These are phyloP conservation scores for Acer yangbiense DNA, from an alignment of 345 rosid species.

Conservation along the genomic window DNA sequence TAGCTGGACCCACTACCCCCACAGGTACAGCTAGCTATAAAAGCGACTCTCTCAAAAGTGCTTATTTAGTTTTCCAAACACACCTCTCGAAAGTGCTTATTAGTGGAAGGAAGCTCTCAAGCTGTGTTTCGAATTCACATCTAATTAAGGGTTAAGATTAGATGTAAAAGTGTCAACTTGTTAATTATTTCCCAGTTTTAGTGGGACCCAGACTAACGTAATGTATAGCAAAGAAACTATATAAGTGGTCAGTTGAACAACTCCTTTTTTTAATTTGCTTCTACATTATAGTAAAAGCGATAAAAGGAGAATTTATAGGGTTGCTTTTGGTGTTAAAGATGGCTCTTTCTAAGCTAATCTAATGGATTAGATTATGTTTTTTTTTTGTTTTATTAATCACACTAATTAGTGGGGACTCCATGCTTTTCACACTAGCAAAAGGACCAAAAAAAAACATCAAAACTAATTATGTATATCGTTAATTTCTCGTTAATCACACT, in stretches of 20 bases:
- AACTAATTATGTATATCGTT: no score
- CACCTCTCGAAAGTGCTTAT: neutral
- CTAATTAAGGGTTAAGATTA: neutral
- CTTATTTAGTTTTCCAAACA: conserved; percentile 27
- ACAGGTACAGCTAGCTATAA: neutral
- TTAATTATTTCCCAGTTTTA: neutral
- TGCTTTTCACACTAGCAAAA: no score
- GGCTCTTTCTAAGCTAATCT: neutral
- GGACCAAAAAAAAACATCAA: no score
- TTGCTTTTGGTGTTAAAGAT: conserved; percentile 16
- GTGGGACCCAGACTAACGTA: conserved; percentile 28
- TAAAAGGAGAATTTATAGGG: conserved; percentile 8
- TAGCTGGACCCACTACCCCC: conserved; percentile 11
- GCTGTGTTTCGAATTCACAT: conserved; percentile 29
- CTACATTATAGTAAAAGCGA: neutral
- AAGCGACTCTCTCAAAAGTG: conserved; percentile 26
- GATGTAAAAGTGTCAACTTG: conserved; percentile 9
- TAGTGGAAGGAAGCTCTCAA: no score
- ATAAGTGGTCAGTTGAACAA: neutral
- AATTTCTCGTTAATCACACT: no score
- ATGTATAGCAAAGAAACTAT: conserved; percentile 17
- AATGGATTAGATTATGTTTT: conserved; percentile 12
- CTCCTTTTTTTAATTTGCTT: neutral
- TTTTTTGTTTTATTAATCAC: conserved; percentile 1
- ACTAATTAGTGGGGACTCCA: conserved; percentile 13